A percentile compares a stretch with the other conserved stretches of the same genome.
phyloP scores from a whole-genome alignment of 768 basidiomycete genomes.

The Clavaria fumosa region DNA sequence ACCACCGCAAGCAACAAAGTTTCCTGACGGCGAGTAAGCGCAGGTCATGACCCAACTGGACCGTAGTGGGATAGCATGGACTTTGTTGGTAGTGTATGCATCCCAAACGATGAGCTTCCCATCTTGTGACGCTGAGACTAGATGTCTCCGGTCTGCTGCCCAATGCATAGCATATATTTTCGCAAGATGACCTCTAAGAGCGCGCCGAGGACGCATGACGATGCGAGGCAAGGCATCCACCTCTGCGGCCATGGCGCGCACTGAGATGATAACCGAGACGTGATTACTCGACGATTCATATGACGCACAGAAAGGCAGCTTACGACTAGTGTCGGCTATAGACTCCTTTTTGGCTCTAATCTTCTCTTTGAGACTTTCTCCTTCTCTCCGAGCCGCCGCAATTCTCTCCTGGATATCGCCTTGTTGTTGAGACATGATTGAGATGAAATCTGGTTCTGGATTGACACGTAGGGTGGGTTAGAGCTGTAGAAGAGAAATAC shows the following conservation, averaged over 20 bases:
- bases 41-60: slow-evolving; percentile 99
- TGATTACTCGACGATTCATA: neutral
- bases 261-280: slow-evolving; percentile 25
- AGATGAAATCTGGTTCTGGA: too few relatives aligned
- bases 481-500: too few relatives aligned
- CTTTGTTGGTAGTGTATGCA: slow-evolving; percentile 99
- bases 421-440: slow-evolving; percentile 63
- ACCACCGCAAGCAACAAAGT: slow-evolving; percentile 96
- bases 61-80: slow-evolving; percentile 94
- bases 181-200: slow-evolving; percentile 91
- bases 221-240: slow-evolving; percentile 92
- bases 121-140: slow-evolving; percentile 98
- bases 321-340: slow-evolving; percentile 94
- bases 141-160: slow-evolving; percentile 92
- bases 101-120: slow-evolving; percentile 99
- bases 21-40: slow-evolving; percentile 93
- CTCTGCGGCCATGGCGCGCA: slow-evolving; percentile 97
- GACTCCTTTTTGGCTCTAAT: slow-evolving; percentile 93
- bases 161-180: slow-evolving; percentile 99
- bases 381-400: slow-evolving; percentile 91
- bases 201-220: slow-evolving; percentile 90
- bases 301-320: slow-evolving; percentile 18
- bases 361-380: slow-evolving; percentile 96
- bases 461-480: too few relatives aligned
- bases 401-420: slow-evolving; percentile 85